A percentile compares a stretch with the other conserved stretches of the same genome.
Evolutionary conservation across 345 rosid genomes (phyloP).

Genomic region (Durio zibethinus): DNA sequence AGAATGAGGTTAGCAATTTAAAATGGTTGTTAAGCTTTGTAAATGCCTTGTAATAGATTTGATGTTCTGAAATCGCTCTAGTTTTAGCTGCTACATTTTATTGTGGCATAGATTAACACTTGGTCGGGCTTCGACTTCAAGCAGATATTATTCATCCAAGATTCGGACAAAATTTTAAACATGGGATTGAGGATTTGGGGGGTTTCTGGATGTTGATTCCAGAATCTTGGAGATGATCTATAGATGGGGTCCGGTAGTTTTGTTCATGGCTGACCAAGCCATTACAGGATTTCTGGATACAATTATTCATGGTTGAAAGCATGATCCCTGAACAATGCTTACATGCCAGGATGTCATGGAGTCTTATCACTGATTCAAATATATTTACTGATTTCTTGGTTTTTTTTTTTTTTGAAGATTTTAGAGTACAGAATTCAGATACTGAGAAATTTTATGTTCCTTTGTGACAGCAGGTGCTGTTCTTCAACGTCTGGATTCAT

Average conservation of each 20-base stretch:
- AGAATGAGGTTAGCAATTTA: background rate
- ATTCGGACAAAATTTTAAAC: background rate
- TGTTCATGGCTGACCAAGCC: background rate
- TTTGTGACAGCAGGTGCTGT: background rate
- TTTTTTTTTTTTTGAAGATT: background rate
- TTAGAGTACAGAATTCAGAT: background rate
- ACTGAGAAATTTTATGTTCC: background rate
- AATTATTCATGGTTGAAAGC: background rate
- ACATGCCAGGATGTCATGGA: slow-evolving; percentile 25
- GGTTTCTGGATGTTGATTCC: background rate
- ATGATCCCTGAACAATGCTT: slow-evolving; percentile 27
- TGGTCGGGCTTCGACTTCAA: background rate
- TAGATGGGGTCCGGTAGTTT: background rate
- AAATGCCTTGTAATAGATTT: background rate
- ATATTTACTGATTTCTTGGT: background rate
- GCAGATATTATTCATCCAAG: background rate
- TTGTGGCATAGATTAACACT: background rate
- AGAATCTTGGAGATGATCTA: background rate
- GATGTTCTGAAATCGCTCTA: background rate
- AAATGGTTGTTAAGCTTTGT: background rate
- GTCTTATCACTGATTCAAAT: background rate
- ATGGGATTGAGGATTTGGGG: background rate
- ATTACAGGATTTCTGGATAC: background rate
- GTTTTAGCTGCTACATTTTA: background rate
- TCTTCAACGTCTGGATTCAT: background rate